These are phyloP conservation scores for Geoglossum glabrum DNA, from an alignment of 495 filamentous ascomycete genomes.

Conservation along the genomic window DNA sequence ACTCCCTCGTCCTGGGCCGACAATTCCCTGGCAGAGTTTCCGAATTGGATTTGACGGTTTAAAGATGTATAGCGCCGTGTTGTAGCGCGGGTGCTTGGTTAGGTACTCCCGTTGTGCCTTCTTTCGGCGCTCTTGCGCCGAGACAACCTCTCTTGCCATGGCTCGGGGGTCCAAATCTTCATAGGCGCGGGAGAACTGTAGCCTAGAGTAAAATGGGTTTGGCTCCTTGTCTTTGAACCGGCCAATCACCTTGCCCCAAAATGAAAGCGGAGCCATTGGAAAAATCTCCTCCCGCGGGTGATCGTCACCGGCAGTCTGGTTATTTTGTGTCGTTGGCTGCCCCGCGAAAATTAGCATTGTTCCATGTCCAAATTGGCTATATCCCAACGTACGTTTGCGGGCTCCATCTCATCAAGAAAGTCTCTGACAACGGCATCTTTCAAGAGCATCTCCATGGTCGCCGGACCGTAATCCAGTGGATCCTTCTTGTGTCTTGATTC, in stretches of 20 bases:
- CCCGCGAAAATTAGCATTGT: neutral
- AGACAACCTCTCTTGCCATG: slow-evolving; percentile 78
- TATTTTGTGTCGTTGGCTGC: neutral
- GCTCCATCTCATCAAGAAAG: slow-evolving; percentile 59
- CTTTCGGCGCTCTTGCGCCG: slow-evolving; percentile 61
- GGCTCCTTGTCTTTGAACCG: slow-evolving; percentile 46
- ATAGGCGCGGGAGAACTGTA: slow-evolving; percentile 49
- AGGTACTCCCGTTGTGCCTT: slow-evolving; percentile 81
- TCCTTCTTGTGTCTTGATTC: slow-evolving; percentile 44
- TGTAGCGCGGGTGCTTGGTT: slow-evolving; percentile 70
- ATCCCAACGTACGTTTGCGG: neutral
- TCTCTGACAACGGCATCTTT: slow-evolving; percentile 89
- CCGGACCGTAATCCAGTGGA: slow-evolving; percentile 70
- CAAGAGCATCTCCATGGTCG: slow-evolving; percentile 81
- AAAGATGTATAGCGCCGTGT: slow-evolving; percentile 82
- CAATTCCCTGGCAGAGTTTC: slow-evolving; percentile 68
- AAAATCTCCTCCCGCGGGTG: slow-evolving; percentile 23
- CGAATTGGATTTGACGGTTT: slow-evolving; percentile 53
- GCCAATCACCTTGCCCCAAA: slow-evolving; percentile 34
- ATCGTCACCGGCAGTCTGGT: slow-evolving; percentile 33
- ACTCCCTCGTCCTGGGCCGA: slow-evolving; percentile 73
- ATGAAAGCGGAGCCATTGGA: slow-evolving; percentile 31
- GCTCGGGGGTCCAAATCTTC: slow-evolving; percentile 64
- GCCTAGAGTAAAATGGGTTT: slow-evolving; percentile 85
- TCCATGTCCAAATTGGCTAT: neutral